Evolutionary conservation across 1,139 yeast species (phyloP), one percentile per base, ranked within the genome.

Genomic region (Saccharomyces hybrid): DNA sequence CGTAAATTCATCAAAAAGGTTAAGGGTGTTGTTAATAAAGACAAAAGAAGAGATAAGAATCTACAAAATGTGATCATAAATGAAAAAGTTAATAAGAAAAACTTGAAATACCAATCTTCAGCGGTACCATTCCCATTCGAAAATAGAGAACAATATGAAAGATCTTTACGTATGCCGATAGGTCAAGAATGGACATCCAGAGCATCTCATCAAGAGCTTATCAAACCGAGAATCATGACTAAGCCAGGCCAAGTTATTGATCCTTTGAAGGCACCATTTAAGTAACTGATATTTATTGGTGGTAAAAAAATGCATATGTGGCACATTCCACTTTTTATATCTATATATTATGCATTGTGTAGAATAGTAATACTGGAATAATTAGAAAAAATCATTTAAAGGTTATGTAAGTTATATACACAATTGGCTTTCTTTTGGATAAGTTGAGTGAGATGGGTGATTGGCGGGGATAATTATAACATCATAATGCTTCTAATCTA

Each of bases 131-230:
- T 84, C 79, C 98, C 97, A 55, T 93, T 80, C 70, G 97, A 93
- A 72, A 86, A 86, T 57, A 79, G 86, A 67, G 99, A 90, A 69
- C 98, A 93, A 73, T 95, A 93, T 70, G 99, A 93, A 71, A 81
- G 96, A 68, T 84, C 96, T 2, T 76, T 93, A 65, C 81, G 96
- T 68, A 86, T 90, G 90, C 98, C 99, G n/a, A 76, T 93, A 58
- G 99, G 99, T 32, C 96, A 88, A 72, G 97, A 93, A 74, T 93
- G 98, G 98, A 84, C 95, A 4, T 81, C 96, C 11, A 82, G 90
- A 66, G 87, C 83, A 54, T 83, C 96, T 2, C 95, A 88, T 74
- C 96, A 90, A 75, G 82, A 82, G 68, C 75, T 88, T 63, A 88
- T 95, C 57, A 90, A 88, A 82, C 99, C 99, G 50, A 79, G 88